Evolutionary conservation across 257 asterid genomes (phyloP).

Genomic region (Rhazya stricta): DNA sequence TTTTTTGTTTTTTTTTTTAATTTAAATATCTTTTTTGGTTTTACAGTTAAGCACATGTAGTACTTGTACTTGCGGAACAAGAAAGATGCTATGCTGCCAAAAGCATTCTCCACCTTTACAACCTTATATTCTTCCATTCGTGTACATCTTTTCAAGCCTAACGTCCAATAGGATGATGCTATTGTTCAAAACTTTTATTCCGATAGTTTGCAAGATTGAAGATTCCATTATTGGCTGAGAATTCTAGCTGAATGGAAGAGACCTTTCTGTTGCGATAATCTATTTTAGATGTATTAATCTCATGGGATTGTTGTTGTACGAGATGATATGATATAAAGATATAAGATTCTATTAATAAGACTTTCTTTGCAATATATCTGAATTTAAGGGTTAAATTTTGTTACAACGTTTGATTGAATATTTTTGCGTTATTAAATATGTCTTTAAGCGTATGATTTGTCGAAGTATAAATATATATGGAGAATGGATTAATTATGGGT

Average conservation of each 20-base stretch:
- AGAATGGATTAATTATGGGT: background rate
- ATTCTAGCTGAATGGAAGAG: no score
- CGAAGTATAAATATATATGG: background rate
- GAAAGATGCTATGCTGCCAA: slow-evolving; percentile 6
- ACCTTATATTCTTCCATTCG: background rate
- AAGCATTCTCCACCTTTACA: background rate
- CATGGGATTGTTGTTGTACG: no score
- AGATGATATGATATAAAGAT: no score
- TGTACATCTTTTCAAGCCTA: background rate
- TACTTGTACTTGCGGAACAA: slow-evolving; percentile 12
- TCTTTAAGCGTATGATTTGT: no score
- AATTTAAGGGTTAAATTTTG: no score
- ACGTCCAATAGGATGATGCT: background rate
- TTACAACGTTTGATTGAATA: no score
- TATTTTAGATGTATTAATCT: no score
- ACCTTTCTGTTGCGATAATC: no score
- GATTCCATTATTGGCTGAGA: background rate
- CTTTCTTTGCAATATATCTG: no score
- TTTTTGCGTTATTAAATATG: no score
- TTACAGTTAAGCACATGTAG: background rate
- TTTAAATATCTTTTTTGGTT: background rate
- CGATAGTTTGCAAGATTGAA: background rate
- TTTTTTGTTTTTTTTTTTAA: background rate
- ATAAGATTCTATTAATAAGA: no score
- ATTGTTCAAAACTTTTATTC: background rate